Conservation (phyloP, 345 rosid genomes). For the Chamaenerion angustifolium region DNA sequence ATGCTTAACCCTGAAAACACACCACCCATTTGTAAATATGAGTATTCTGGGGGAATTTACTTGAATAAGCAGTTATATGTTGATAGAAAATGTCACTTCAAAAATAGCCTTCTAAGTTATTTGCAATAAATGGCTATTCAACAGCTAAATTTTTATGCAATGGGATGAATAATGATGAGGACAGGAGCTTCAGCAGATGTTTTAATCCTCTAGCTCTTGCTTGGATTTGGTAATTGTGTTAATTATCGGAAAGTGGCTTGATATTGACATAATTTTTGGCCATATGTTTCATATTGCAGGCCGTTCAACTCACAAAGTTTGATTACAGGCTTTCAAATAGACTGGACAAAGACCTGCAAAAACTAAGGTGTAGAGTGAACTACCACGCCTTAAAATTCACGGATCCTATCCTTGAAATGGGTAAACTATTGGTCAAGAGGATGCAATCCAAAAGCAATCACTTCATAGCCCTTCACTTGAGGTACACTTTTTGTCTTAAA, state of each 20-base stretch:
- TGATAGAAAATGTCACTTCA: no score
- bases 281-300: constrained; percentile 28
- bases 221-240: neutral
- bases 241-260: neutral
- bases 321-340: constrained; percentile 79
- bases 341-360: constrained; percentile 60
- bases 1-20: no score
- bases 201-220: no score
- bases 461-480: constrained; percentile 78
- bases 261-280: neutral
- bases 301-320: constrained; percentile 76
- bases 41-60: no score
- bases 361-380: constrained; percentile 86
- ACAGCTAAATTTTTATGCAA: no score
- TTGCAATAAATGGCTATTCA: no score
- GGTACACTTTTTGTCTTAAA: constrained; percentile 25
- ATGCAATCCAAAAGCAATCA: constrained; percentile 55
- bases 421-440: constrained; percentile 47
- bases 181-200: no score
- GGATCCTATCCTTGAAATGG: constrained; percentile 45
- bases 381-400: constrained; percentile 76
- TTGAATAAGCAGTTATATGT: no score
- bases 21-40: no score
- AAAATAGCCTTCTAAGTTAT: no score
- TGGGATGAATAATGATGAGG: no score